A percentile compares a stretch with the other conserved stretches of the same genome.
These are phyloP conservation scores for Bjerkandera adusta DNA, from an alignment of 1,284 basidiomycete genomes.

Conservation along the genomic window DNA sequence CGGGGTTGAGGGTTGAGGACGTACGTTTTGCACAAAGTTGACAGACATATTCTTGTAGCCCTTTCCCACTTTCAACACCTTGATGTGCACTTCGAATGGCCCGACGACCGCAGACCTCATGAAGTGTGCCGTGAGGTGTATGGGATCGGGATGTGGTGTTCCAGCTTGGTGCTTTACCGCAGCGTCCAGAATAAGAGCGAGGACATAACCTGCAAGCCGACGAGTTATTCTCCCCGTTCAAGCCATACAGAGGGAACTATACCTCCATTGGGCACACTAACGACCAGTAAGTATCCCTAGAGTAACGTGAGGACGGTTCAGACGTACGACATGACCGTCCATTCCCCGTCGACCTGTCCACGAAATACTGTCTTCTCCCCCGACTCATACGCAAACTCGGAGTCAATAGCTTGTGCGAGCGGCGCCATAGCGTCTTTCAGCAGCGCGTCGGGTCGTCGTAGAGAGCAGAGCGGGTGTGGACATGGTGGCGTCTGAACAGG, in stretches of 20 bases:
- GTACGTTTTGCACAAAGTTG: conserved; percentile 54
- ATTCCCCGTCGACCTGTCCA: conserved; percentile 5
- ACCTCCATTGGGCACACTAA: conserved; percentile 42
- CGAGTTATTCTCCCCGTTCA: background rate
- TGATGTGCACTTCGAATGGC: conserved; percentile 46
- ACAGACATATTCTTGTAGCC: conserved; percentile 54
- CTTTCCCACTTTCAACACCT: conserved; percentile 43
- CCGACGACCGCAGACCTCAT: conserved; percentile 40
- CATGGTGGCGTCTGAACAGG: too few relatives aligned
- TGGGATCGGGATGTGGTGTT: conserved; percentile 48
- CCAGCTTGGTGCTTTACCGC: conserved; percentile 46
- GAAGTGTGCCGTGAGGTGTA: conserved; percentile 60
- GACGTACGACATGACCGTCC: conserved; percentile 9
- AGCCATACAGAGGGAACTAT: conserved; percentile 7
- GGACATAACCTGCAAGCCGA: conserved; percentile 46
- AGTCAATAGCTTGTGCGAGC: conserved; percentile 12
- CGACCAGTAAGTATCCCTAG: too few relatives aligned
- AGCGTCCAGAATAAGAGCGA: conserved; percentile 53
- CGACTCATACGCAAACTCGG: conserved; percentile 6
- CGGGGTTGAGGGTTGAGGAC: too few relatives aligned
- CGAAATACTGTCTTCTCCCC: too few relatives aligned
- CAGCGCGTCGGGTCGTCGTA: too few relatives aligned
- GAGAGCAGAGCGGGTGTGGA: too few relatives aligned
- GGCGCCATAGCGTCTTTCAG: conserved; percentile 19
- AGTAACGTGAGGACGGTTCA: background rate